Evolutionary conservation across 805 yeast genomes (phyloP), one percentile per base, ranked within the genome.

Genomic region (Wickerhamomyces bisporus): DNA sequence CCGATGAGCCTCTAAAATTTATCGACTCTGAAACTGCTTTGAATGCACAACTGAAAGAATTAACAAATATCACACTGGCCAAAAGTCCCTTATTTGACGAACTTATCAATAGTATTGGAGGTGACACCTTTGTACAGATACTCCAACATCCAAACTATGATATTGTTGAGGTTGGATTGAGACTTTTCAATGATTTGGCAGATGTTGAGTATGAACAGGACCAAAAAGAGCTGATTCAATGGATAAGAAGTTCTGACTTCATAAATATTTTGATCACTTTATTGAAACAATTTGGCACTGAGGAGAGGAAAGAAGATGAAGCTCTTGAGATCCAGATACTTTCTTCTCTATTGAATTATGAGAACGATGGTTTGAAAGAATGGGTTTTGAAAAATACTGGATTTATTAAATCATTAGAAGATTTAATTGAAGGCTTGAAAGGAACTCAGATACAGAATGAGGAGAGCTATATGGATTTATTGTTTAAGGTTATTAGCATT

Each of bases 1-100:
- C 48, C 0, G 29, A 17, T 14, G 53, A 51, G 3, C 53, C 56
- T 6, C 12, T 44, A 19, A 40, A 37, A 40, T 49, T 49, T 25
- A 13, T 45, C 4, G 49, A 49, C 2, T 44, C 53, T 3, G 54
- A 49, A 19, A 39, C 42, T 1, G 11, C 28, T 6, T 32, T 49
- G 4, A 41, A 44, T 20, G 40, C 42, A 1, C 39, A 33, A n/a
- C 29, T 48, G 16, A 47, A 48, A 21, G 44, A 48, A 5, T 34
- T 49, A 8, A 39, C 52, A 2, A 46, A 41, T 30, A 23, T 48
- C n/a, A 46, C 50, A 15, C 41, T 43, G 21, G 18, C 41, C 2
- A 42, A 44, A 3, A 35, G 29, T 4, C 43, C 49, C 7, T 30
- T 52, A 6, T 27, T 25, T 7, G 15, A 40, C 5, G 30, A 40